These are phyloP conservation scores for Boletus pseudopeckii DNA, from an alignment of 768 basidiomycete genomes.

Conservation along the genomic window DNA sequence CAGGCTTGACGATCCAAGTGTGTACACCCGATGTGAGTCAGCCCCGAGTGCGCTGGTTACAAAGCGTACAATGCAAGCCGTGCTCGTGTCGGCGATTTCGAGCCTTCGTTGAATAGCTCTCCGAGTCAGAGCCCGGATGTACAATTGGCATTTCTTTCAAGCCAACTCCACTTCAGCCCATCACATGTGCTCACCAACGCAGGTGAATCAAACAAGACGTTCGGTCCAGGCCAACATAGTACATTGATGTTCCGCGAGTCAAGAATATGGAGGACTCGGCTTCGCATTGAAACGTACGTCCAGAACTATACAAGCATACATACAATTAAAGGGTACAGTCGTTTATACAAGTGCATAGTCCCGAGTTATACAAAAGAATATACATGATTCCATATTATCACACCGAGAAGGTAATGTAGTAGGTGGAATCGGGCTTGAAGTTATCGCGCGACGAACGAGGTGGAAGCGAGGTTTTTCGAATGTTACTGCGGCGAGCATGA, in stretches of 20 bases:
- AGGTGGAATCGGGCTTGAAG: conserved; percentile 10
- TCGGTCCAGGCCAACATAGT: too few relatives aligned
- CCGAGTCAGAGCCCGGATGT: not conserved
- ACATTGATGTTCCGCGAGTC: not conserved
- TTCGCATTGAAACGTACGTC: not conserved
- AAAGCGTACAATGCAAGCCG: not conserved
- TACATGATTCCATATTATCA: conserved; percentile 31
- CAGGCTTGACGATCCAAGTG: not conserved
- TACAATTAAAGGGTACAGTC: conserved; percentile 17
- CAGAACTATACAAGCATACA: conserved; percentile 16
- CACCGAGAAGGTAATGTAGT: conserved; percentile 16
- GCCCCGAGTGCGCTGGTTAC: not conserved
- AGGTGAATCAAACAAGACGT: too few relatives aligned
- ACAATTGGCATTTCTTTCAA: not conserved
- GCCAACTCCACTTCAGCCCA: not conserved
- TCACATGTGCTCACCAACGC: not conserved
- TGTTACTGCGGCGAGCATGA: conserved; percentile 10
- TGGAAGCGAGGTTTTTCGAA: conserved; percentile 3
- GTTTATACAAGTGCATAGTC: conserved; percentile 22
- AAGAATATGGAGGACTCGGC: not conserved
- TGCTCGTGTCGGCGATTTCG: not conserved
- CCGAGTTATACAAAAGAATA: conserved; percentile 30
- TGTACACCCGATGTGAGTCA: not conserved
- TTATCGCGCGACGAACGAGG: conserved; percentile 18
- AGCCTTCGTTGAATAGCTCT: not conserved